These are phyloP conservation scores for Rhizoclosmatium sp. DNA, from an alignment of 192 early-diverging fungal species.

Conservation along the genomic window DNA sequence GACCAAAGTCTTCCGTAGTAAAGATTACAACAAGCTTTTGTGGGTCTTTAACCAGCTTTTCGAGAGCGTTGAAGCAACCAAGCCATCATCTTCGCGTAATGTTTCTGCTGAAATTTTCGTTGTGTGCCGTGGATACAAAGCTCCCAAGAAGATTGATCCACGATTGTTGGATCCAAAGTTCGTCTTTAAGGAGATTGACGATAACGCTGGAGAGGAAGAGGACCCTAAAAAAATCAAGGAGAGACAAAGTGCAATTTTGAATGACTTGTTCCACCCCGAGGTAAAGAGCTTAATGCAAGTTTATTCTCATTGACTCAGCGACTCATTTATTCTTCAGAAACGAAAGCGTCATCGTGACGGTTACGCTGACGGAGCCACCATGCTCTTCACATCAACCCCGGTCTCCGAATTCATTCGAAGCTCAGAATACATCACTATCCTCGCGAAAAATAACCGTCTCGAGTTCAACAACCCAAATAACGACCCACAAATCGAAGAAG, in stretches of 20 bases:
- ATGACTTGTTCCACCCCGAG: conserved; percentile 92
- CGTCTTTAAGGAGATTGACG: conserved; percentile 93
- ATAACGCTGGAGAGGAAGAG: conserved; percentile 55
- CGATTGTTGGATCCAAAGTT: conserved; percentile 90
- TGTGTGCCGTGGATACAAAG: conserved; percentile 91
- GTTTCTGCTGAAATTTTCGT: conserved; percentile 99
- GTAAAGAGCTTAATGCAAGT: background rate
- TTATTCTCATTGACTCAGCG: background rate
- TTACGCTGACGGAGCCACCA: conserved; percentile 97
- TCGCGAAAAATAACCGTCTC: conserved; percentile 81
- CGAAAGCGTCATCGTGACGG: conserved; percentile 91
- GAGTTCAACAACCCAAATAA: conserved; percentile 62
- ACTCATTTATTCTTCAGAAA: conserved; percentile 54
- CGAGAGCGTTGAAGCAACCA: conserved; percentile 95
- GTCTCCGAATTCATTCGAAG: conserved; percentile 83
- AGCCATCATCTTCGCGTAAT: conserved; percentile 95
- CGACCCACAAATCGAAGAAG: conserved; percentile 58
- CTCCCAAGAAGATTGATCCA: conserved; percentile 95
- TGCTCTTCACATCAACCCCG: conserved; percentile 76
- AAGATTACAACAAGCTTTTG: conserved; percentile 98
- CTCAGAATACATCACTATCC: conserved; percentile 79
- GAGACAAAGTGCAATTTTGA: conserved; percentile 54
- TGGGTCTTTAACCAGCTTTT: conserved; percentile 99
- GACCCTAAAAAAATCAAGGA: conserved; percentile 63
- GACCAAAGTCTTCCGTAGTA: conserved; percentile 98